phyloP scores from a whole-genome alignment of 2,329 filamentous ascomycete species.

The Fusarium hostae region DNA sequence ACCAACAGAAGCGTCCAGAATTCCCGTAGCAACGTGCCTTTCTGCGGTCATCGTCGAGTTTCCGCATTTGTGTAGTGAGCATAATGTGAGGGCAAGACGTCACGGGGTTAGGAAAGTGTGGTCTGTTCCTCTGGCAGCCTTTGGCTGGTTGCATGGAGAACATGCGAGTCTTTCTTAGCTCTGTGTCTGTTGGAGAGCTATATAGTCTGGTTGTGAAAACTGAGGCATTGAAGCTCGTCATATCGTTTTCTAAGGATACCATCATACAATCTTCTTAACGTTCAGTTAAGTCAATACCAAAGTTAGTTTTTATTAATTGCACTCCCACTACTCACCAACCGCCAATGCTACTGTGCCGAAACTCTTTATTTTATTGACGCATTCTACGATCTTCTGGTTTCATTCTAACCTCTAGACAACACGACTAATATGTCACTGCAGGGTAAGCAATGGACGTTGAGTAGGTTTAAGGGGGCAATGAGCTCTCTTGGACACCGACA shows the following conservation, averaged over 20 bases:
- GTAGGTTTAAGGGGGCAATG: background rate
- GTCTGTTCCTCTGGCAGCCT: background rate
- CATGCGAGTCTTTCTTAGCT: background rate
- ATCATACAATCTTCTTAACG: background rate
- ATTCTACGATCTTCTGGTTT: background rate
- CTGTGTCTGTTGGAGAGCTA: background rate
- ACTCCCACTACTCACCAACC: background rate
- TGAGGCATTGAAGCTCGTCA: background rate
- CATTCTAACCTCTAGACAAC: background rate
- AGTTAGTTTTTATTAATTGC: background rate
- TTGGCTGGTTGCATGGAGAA: background rate
- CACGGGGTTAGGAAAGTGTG: background rate
- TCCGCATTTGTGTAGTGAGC: background rate
- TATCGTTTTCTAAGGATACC: too few species aligned
- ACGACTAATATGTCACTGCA: background rate
- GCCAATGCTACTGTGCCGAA: background rate
- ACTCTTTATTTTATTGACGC: background rate
- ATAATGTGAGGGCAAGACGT: background rate
- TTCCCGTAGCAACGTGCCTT: background rate
- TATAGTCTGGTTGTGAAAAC: background rate
- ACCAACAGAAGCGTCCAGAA: background rate
- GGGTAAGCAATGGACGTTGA: background rate
- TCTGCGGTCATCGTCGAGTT: background rate
- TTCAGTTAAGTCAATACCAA: background rate
- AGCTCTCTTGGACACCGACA: background rate